Evolutionary conservation across 2,329 filamentous ascomycete genomes (phyloP).

Genomic region (Rutstroemia sp.): DNA sequence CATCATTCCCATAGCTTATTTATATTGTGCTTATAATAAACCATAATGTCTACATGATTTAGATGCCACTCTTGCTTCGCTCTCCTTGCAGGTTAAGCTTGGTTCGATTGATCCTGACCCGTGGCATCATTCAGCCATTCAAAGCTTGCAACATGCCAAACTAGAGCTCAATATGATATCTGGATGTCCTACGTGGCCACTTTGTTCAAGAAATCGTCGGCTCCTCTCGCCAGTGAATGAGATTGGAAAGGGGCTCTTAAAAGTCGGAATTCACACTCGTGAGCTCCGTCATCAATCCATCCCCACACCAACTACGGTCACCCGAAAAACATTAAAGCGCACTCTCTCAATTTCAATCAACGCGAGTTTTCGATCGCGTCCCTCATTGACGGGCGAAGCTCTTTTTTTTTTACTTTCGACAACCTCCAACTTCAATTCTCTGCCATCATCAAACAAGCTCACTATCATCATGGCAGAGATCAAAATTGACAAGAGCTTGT

Average conservation of each 20-base stretch:
- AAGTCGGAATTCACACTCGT: too few relatives aligned
- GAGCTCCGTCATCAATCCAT: not conserved
- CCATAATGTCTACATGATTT: not conserved
- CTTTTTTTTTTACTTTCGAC: slow-evolving; percentile 5
- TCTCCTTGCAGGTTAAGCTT: too few relatives aligned
- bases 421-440: slow-evolving; percentile 14
- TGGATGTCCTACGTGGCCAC: too few relatives aligned
- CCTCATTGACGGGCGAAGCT: not conserved
- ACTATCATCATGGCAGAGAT: slow-evolving; percentile 56
- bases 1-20: not conserved
- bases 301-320: not conserved
- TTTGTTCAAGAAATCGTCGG: not conserved
- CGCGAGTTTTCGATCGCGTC: slow-evolving; percentile 22
- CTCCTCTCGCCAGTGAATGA: not conserved
- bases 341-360: slow-evolving; percentile 11
- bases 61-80: too few relatives aligned
- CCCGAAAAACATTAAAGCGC: not conserved
- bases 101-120: too few relatives aligned
- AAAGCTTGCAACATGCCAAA: too few relatives aligned
- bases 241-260: not conserved
- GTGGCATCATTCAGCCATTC: too few relatives aligned
- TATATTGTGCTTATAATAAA: not conserved
- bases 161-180: too few relatives aligned
- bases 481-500: slow-evolving; percentile 87
- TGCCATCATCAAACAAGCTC: slow-evolving; percentile 19